A percentile compares a stretch with the other conserved stretches of the same genome.
Conservation (phyloP, 2,329 filamentous ascomycete genomes). For the Colletotrichum sp. region DNA sequence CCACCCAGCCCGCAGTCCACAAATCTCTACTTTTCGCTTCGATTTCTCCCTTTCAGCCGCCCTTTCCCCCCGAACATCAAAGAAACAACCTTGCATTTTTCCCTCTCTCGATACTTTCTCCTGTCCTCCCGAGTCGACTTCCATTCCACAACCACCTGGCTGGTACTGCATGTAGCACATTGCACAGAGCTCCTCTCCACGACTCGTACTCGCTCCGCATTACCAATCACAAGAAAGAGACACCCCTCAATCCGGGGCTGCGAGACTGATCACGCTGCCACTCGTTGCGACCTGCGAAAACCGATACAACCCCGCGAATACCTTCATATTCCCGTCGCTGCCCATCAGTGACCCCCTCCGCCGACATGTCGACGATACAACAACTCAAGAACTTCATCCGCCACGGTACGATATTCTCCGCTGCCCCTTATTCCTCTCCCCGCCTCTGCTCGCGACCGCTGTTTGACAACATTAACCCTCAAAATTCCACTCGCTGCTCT, state of each 20-base stretch:
- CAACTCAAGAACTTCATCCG: slow-evolving; percentile 98
- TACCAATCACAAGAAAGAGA: slow-evolving; percentile 8
- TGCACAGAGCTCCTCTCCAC: not conserved
- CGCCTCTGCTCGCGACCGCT: not conserved
- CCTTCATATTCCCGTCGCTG: not conserved
- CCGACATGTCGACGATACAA: slow-evolving; percentile 77
- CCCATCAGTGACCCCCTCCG: not conserved
- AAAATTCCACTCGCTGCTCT: not conserved
- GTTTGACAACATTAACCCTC: not conserved
- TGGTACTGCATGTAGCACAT: not conserved
- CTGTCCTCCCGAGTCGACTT: not conserved
- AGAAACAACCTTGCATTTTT: slow-evolving; percentile 2
- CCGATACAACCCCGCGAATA: not conserved
- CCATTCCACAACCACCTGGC: not conserved
- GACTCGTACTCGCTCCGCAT: slow-evolving; percentile 14
- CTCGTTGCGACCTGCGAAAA: not conserved
- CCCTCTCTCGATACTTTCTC: not conserved
- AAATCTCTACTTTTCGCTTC: slow-evolving; percentile 11
- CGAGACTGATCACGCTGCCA: slow-evolving; percentile 3
- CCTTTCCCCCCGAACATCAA: not conserved
- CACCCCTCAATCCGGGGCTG: not conserved
- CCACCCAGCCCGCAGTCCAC: slow-evolving; percentile 6
- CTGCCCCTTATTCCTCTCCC: not conserved
- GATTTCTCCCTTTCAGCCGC: slow-evolving; percentile 11
- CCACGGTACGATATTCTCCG: slow-evolving; percentile 66